phyloP scores from a whole-genome alignment of 805 yeast species.

The Yamadazyma paraphyllophila region DNA sequence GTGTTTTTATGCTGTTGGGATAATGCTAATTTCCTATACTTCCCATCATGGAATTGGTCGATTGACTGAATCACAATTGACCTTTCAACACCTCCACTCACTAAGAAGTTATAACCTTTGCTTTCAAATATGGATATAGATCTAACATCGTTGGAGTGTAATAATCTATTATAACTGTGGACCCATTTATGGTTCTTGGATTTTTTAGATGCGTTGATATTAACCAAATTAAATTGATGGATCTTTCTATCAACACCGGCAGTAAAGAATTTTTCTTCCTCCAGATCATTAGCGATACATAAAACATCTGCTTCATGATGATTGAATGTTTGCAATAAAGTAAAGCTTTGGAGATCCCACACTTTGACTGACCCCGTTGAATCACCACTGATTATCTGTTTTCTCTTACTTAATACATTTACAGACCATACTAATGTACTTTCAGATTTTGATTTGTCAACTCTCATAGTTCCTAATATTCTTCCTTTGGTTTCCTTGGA shows the following conservation, averaged over 20 bases:
- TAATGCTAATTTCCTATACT: conserved; percentile 66
- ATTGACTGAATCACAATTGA: conserved; percentile 64
- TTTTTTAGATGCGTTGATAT: conserved; percentile 15
- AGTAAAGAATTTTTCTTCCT: conserved; percentile 67
- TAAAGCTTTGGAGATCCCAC: conserved; percentile 81
- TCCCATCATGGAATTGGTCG: conserved; percentile 66
- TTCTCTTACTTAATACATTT: conserved; percentile 54
- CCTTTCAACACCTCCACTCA: conserved; percentile 83
- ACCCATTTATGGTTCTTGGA: conserved; percentile 60
- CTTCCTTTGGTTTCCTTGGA: conserved; percentile 54
- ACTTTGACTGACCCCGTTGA: conserved; percentile 91
- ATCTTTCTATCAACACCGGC: conserved; percentile 95
- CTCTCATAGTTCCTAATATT: conserved; percentile 81
- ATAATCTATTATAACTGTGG: conserved; percentile 66
- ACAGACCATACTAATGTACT: conserved; percentile 92
- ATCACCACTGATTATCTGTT: conserved; percentile 91
- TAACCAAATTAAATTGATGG: conserved; percentile 59
- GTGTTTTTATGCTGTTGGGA: conserved; percentile 57
- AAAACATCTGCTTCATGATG: conserved; percentile 91
- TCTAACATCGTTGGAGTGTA: conserved; percentile 86
- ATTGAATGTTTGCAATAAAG: conserved; percentile 76
- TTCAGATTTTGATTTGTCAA: conserved; percentile 82
- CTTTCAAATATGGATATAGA: conserved; percentile 70
- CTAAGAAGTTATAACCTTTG: conserved; percentile 62
- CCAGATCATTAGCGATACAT: conserved; percentile 59